Conservation (phyloP, 106 monocot species). For the Dendrobium nobile region DNA sequence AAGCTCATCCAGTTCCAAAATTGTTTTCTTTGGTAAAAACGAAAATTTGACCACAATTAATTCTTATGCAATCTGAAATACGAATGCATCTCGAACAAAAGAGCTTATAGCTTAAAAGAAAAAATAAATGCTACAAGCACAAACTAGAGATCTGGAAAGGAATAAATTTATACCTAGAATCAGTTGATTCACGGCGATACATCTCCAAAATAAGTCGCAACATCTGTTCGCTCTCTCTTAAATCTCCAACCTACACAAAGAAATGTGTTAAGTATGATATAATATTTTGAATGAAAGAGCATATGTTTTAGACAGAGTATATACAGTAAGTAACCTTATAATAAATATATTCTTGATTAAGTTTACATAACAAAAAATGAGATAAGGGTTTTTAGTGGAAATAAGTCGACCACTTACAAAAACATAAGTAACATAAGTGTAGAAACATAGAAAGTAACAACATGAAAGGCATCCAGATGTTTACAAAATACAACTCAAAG, state of each 20-base stretch:
- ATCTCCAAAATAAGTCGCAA: conserved; percentile 57
- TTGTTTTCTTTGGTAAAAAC: neutral
- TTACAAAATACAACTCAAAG: neutral
- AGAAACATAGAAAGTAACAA: neutral
- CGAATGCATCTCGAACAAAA: neutral
- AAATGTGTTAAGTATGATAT: neutral
- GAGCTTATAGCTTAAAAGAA: neutral
- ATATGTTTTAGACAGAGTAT: neutral
- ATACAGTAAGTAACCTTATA: neutral
- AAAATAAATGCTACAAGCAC: neutral
- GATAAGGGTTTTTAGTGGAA: neutral
- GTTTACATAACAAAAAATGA: neutral
- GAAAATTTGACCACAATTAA: neutral
- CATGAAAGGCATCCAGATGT: neutral
- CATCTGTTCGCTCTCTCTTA: conserved; percentile 42
- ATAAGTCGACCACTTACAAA: neutral
- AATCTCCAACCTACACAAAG: conserved; percentile 47
- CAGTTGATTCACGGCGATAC: conserved; percentile 64
- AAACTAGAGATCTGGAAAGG: neutral
- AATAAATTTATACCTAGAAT: conserved; percentile 39
- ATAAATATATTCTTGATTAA: neutral
- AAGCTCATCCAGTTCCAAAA: neutral
- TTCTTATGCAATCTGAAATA: neutral
- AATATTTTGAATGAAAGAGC: neutral
- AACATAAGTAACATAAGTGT: neutral